Percentiles rank a stretch among this genome's conserved stretches.
phyloP scores from a whole-genome alignment of 2,329 filamentous ascomycete species.

The Exophiala aquamarina region DNA sequence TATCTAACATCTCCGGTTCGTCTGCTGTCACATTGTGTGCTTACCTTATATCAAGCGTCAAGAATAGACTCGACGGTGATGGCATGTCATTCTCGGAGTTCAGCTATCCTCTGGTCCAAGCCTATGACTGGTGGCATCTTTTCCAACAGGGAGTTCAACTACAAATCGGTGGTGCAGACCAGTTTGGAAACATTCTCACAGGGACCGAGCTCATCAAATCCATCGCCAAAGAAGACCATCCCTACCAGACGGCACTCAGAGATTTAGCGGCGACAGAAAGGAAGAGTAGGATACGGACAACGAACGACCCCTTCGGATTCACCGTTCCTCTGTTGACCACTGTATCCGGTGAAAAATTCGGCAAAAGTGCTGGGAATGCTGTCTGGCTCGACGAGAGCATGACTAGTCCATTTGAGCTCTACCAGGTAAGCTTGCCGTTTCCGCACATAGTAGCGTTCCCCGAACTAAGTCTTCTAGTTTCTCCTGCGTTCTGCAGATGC shows the following conservation, averaged over 20 bases:
- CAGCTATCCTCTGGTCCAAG: slow-evolving; percentile 87
- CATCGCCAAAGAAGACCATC: slow-evolving; percentile 60
- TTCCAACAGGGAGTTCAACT: slow-evolving; percentile 72
- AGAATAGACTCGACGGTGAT: slow-evolving; percentile 77
- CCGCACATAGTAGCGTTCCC: neutral
- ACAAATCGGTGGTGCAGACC: slow-evolving; percentile 92
- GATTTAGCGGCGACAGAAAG: slow-evolving; percentile 15
- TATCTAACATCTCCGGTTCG: slow-evolving; percentile 28
- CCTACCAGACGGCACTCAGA: slow-evolving; percentile 31
- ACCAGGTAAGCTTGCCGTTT: slow-evolving; percentile 54
- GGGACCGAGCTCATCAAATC: slow-evolving; percentile 83
- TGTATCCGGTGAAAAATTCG: slow-evolving; percentile 82
- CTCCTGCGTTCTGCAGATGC: slow-evolving; percentile 80
- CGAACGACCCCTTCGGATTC: slow-evolving; percentile 69
- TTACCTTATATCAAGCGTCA: slow-evolving; percentile 54
- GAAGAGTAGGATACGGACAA: slow-evolving; percentile 26
- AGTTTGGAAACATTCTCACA: slow-evolving; percentile 92
- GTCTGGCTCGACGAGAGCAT: slow-evolving; percentile 84
- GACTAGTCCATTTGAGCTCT: slow-evolving; percentile 82
- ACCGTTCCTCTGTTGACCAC: slow-evolving; percentile 90
- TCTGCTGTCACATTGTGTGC: slow-evolving; percentile 14
- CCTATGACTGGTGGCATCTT: slow-evolving; percentile 94
- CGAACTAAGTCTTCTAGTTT: slow-evolving; percentile 57
- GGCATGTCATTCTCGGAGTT: slow-evolving; percentile 96
- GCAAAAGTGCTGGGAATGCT: slow-evolving; percentile 91